Conservation (phyloP, 345 rosid genomes). For the Populus ilicifolia region DNA sequence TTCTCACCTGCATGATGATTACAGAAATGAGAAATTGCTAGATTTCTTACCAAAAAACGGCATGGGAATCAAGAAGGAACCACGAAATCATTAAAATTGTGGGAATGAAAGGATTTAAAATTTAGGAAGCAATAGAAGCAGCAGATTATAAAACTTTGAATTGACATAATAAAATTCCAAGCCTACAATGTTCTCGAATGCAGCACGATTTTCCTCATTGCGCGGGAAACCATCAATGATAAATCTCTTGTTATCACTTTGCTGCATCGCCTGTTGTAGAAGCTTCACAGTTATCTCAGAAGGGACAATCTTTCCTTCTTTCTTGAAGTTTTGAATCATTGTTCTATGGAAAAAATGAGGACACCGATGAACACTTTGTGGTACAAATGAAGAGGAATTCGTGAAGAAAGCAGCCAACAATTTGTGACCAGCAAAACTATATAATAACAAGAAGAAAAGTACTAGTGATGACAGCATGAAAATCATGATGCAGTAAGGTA, state of each 20-base stretch:
- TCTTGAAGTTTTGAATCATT: conserved; percentile 63
- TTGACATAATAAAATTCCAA: too few species aligned
- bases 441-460: neutral
- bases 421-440: neutral
- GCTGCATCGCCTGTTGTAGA: conserved; percentile 62
- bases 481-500: too few species aligned
- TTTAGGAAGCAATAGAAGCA: neutral
- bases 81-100: neutral
- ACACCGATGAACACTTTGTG: neutral
- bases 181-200: conserved; percentile 66
- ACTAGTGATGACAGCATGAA: neutral
- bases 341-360: conserved; percentile 35
- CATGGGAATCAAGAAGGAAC: neutral
- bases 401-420: neutral
- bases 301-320: conserved; percentile 78
- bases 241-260: conserved; percentile 54
- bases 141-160: neutral
- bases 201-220: conserved; percentile 70
- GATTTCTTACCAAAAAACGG: neutral
- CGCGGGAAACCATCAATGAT: conserved; percentile 88
- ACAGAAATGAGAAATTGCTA: neutral
- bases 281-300: conserved; percentile 82
- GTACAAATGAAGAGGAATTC: conserved; percentile 4
- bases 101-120: neutral
- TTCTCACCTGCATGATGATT: conserved; percentile 39